phyloP scores from a whole-genome alignment of 1,284 basidiomycete species.

The Ceratobasidium sp. region DNA sequence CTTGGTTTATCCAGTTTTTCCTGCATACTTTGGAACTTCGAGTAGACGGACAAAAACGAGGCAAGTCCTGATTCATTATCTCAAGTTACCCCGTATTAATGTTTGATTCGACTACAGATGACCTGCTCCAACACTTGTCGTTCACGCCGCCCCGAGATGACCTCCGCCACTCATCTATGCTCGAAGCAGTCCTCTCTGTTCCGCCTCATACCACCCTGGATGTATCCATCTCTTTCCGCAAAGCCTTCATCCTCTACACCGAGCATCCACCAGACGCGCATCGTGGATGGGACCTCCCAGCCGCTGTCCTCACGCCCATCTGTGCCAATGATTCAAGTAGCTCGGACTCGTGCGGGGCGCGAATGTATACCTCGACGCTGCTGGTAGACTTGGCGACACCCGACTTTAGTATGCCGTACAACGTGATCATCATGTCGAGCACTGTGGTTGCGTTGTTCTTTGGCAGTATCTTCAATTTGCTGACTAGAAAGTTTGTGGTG shows the following conservation, averaged over 20 bases:
- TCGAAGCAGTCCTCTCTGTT: slow-evolving; percentile 74
- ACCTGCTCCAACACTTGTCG: slow-evolving; percentile 65
- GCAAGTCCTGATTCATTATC: slow-evolving; percentile 39
- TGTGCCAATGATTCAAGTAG: slow-evolving; percentile 13
- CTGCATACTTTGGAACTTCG: slow-evolving; percentile 75
- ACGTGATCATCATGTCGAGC: slow-evolving; percentile 95
- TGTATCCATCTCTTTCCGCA: slow-evolving; percentile 77
- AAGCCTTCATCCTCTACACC: slow-evolving; percentile 89
- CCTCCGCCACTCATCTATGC: slow-evolving; percentile 67
- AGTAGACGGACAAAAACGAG: slow-evolving; percentile 47
- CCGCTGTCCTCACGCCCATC: slow-evolving; percentile 62
- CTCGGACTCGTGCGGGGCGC: slow-evolving; percentile 45
- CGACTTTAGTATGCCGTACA: slow-evolving; percentile 99
- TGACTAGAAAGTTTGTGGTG: slow-evolving; percentile 77
- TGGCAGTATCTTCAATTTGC: slow-evolving; percentile 86
- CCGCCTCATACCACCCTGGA: slow-evolving; percentile 70
- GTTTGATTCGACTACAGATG: slow-evolving; percentile 55
- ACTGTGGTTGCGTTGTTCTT: slow-evolving; percentile 93
- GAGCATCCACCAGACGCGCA: slow-evolving; percentile 97
- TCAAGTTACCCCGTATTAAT: not conserved
- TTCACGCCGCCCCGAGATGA: slow-evolving; percentile 75
- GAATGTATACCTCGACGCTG: slow-evolving; percentile 80
- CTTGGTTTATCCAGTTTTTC: slow-evolving; percentile 90
- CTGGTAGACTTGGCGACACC: slow-evolving; percentile 93
- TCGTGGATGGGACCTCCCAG: slow-evolving; percentile 89